Evolutionary conservation across 768 basidiomycete species (phyloP).

Genomic region (Pleurotus tuoliensis): DNA sequence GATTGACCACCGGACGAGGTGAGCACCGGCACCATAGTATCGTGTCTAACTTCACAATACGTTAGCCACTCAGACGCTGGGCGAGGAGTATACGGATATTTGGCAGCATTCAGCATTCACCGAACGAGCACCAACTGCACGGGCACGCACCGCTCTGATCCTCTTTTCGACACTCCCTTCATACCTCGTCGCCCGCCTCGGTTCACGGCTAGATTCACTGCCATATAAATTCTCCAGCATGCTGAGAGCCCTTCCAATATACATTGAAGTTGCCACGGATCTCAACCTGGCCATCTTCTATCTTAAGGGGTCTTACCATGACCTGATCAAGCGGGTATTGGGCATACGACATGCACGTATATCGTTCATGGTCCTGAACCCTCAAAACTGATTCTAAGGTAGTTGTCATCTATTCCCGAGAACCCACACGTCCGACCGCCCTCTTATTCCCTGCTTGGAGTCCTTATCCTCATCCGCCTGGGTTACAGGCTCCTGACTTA

Average conservation of each 20-base stretch:
- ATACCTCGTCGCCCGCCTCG: constrained; percentile 56
- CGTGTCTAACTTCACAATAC: constrained; percentile 4
- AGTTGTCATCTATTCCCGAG: constrained; percentile 74
- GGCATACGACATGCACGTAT: constrained; percentile 61
- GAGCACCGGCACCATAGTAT: constrained; percentile 10
- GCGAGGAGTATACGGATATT: constrained; percentile 89
- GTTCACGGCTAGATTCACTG: constrained; percentile 30
- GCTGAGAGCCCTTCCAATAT: constrained; percentile 40
- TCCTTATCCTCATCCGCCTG: constrained; percentile 64
- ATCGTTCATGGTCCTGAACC: background rate
- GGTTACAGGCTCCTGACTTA: constrained; percentile 54
- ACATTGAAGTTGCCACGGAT: constrained; percentile 58
- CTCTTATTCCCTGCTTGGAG: constrained; percentile 82
- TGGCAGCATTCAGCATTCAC: constrained; percentile 60
- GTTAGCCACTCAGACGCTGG: constrained; percentile 74
- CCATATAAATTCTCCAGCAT: constrained; percentile 26
- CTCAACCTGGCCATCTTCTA: constrained; percentile 82
- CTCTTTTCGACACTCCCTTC: constrained; percentile 64
- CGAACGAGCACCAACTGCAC: constrained; percentile 39
- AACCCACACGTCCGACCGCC: constrained; percentile 73
- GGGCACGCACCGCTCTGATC: constrained; percentile 49
- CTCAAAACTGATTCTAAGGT: background rate
- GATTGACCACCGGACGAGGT: constrained; percentile 75
- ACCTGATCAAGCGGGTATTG: constrained; percentile 61
- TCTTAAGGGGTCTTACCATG: constrained; percentile 75